A percentile compares a stretch with the other conserved stretches of the same genome.
phyloP scores from a whole-genome alignment of 768 basidiomycete species.

The Polyporus arcularius region DNA sequence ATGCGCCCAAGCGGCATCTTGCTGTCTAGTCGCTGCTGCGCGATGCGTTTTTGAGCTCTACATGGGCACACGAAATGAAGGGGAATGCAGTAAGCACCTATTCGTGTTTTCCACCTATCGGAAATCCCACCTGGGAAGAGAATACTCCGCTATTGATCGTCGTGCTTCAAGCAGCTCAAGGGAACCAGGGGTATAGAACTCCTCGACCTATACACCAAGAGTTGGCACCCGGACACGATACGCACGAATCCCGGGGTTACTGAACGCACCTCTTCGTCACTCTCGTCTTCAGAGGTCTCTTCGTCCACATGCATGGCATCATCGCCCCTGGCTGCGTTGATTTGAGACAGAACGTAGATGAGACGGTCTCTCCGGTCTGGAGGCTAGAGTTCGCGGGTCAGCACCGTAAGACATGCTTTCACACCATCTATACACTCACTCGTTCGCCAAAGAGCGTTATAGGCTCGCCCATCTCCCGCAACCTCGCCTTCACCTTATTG shows the following conservation, averaged over 20 bases:
- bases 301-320: constrained; percentile 76
- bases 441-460: constrained; percentile 98
- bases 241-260: background rate
- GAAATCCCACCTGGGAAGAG: constrained; percentile 90
- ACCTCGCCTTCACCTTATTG: constrained; percentile 82
- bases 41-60: constrained; percentile 95
- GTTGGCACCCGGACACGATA: background rate
- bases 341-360: constrained; percentile 93
- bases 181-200: constrained; percentile 94
- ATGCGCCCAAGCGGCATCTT: constrained; percentile 84
- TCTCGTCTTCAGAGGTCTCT: constrained; percentile 66
- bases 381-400: constrained; percentile 52
- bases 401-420: constrained; percentile 4
- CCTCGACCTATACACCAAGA: constrained; percentile 65
- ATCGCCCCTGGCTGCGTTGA: constrained; percentile 84
- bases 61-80: constrained; percentile 40
- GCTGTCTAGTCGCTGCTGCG: constrained; percentile 90
- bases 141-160: constrained; percentile 87
- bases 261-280: constrained; percentile 69
- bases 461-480: constrained; percentile 94
- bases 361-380: constrained; percentile 95
- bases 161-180: constrained; percentile 85
- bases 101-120: constrained; percentile 48
- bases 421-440: constrained; percentile 51
- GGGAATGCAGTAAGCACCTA: constrained; percentile 74